These are phyloP conservation scores for Globisporangium barbulae DNA, from an alignment of 352 stramenopile species.

Conservation along the genomic window DNA sequence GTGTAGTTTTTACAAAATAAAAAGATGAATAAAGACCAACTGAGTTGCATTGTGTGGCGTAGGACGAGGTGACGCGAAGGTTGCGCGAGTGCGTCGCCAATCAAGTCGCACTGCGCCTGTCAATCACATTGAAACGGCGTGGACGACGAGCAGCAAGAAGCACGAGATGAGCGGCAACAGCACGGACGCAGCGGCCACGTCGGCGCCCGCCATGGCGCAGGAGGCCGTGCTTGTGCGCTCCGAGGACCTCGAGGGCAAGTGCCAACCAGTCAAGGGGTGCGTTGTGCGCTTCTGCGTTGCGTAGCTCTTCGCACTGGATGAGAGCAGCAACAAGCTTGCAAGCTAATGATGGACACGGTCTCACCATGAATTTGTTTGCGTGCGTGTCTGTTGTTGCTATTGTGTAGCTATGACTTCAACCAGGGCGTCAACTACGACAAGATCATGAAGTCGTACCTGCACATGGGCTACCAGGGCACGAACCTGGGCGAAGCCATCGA, in stretches of 20 bases:
- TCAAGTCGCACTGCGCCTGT: slow-evolving; percentile 4
- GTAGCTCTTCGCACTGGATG: neutral
- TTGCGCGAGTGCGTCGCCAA: slow-evolving; percentile 16
- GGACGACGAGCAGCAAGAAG: slow-evolving; percentile 1
- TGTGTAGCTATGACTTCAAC: slow-evolving; percentile 89
- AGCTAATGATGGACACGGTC: neutral
- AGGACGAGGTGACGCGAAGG: slow-evolving; percentile 13
- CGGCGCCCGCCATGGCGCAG: slow-evolving; percentile 54
- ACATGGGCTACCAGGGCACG: slow-evolving; percentile 95
- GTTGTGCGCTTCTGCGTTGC: neutral
- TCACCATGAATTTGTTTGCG: neutral
- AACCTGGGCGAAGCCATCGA: slow-evolving; percentile 96
- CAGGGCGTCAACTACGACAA: slow-evolving; percentile 83
- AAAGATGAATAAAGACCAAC: neutral
- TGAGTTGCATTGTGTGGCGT: neutral
- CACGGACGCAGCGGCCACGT: neutral
- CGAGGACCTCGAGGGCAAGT: slow-evolving; percentile 74
- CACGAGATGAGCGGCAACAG: neutral
- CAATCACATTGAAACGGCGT: slow-evolving; percentile 12
- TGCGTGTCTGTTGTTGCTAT: neutral
- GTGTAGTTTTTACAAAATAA: neutral
- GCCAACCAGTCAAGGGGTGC: slow-evolving; percentile 37
- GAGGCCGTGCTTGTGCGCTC: slow-evolving; percentile 73
- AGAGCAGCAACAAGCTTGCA: neutral
- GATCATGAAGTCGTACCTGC: slow-evolving; percentile 78